Conservation (phyloP, 768 basidiomycete genomes). For the Pholiota molesta region DNA sequence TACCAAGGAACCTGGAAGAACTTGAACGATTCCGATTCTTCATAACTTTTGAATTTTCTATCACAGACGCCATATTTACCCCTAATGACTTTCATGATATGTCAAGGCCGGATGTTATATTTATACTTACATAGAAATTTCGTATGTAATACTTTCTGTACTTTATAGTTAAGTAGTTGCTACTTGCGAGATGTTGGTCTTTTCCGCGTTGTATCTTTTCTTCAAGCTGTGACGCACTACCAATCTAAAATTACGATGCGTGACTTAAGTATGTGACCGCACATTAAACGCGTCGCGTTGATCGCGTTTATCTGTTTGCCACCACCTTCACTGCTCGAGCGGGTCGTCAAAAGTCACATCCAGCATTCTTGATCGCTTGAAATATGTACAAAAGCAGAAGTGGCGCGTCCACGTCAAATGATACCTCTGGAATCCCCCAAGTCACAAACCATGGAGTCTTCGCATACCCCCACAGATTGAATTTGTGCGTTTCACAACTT, state of each 20-base stretch:
- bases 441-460: constrained; percentile 35
- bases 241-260: not conserved
- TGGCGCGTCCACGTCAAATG: constrained; percentile 21
- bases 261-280: constrained; percentile 2
- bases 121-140: constrained; percentile 4
- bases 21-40: not conserved
- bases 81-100: constrained; percentile 4
- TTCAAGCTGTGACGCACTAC: not conserved
- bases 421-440: constrained; percentile 22
- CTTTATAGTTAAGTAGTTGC: constrained; percentile 1
- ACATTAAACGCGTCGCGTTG: constrained; percentile 9
- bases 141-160: constrained; percentile 8
- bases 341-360: not conserved
- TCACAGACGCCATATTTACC: not conserved
- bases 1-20: not conserved
- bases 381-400: constrained; percentile 41
- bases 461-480: constrained; percentile 70
- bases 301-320: not conserved
- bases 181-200: not conserved
- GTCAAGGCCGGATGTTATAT: not conserved
- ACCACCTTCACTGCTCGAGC: not conserved
- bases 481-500: constrained; percentile 61
- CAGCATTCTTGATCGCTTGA: not conserved
- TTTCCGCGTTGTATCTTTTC: not conserved
- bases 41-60: not conserved